A percentile compares a stretch with the other conserved stretches of the same genome.
These are phyloP conservation scores for Phoma sp. DNA, from an alignment of 2,329 filamentous ascomycete species.

Conservation along the genomic window DNA sequence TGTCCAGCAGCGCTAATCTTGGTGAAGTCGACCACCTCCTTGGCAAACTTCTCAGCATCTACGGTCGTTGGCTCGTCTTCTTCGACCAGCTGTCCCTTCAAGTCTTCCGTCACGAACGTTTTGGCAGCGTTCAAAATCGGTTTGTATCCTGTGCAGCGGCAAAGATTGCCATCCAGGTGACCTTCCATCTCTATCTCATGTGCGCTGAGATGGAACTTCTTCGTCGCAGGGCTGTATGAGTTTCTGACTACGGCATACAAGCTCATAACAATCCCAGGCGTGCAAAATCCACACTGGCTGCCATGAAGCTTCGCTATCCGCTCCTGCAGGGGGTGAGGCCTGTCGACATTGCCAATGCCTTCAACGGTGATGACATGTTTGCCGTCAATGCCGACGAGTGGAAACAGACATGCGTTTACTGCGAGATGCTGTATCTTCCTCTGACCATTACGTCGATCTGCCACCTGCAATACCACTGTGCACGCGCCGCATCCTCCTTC, in stretches of 20 bases:
- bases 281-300: slow-evolving; percentile 94
- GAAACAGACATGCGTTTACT: slow-evolving; percentile 92
- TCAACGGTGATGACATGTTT: slow-evolving; percentile 98
- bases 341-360: slow-evolving; percentile 85
- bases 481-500: slow-evolving; percentile 96
- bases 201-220: slow-evolving; percentile 43
- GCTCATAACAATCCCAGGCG: slow-evolving; percentile 92
- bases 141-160: slow-evolving; percentile 90
- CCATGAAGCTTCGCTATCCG: slow-evolving; percentile 88
- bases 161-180: slow-evolving; percentile 89
- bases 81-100: slow-evolving; percentile 57
- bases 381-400: slow-evolving; percentile 87
- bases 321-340: slow-evolving; percentile 87
- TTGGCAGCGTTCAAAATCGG: slow-evolving; percentile 92
- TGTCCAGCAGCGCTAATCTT: slow-evolving; percentile 31
- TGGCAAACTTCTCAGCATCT: slow-evolving; percentile 32
- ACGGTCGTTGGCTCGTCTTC: slow-evolving; percentile 58
- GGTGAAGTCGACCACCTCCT: slow-evolving; percentile 32
- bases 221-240: slow-evolving; percentile 44
- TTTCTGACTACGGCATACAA: slow-evolving; percentile 91
- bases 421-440: slow-evolving; percentile 91
- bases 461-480: slow-evolving; percentile 69
- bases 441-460: slow-evolving; percentile 72
- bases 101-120: slow-evolving; percentile 71
- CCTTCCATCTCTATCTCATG: slow-evolving; percentile 48